phyloP scores from a whole-genome alignment of 805 yeast genomes.

The Torulaspora maleeae region DNA sequence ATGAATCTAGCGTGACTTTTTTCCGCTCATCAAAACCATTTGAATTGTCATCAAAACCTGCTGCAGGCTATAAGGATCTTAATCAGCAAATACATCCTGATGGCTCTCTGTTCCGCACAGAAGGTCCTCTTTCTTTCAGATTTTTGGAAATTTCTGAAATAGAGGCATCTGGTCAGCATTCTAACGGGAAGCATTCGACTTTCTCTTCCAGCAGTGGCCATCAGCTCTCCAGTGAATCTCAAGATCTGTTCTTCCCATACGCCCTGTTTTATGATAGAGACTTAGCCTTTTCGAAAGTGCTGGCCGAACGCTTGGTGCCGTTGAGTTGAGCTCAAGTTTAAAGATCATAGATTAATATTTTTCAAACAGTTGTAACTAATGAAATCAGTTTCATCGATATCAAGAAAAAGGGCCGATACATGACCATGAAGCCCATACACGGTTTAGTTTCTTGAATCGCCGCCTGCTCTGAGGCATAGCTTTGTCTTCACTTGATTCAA shows the following conservation, averaged over 20 bases:
- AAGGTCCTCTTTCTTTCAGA: background rate
- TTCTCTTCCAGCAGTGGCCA: background rate
- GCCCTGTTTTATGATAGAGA: slow-evolving; percentile 16
- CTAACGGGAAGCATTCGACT: background rate
- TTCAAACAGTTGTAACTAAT: too few relatives aligned
- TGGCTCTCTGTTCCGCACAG: slow-evolving; percentile 1
- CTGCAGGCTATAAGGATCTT: slow-evolving; percentile 1
- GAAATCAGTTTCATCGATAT: too few relatives aligned
- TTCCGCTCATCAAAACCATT: slow-evolving; percentile 3
- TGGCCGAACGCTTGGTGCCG: background rate
- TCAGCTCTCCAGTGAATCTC: background rate
- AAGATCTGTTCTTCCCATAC: slow-evolving; percentile 10
- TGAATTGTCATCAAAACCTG: background rate
- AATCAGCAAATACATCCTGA: background rate
- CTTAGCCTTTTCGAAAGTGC: slow-evolving; percentile 6
- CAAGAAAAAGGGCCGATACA: background rate
- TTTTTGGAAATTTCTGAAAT: background rate
- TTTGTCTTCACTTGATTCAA: background rate
- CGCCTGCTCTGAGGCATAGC: too few relatives aligned
- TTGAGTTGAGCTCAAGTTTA: too few relatives aligned
- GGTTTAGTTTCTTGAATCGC: too few relatives aligned
- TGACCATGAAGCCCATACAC: too few relatives aligned
- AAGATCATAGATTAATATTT: too few relatives aligned
- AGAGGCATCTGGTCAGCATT: background rate
- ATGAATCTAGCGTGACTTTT: background rate